phyloP scores from a whole-genome alignment of 2,329 filamentous ascomycete species.

The Xylaria sp. region DNA sequence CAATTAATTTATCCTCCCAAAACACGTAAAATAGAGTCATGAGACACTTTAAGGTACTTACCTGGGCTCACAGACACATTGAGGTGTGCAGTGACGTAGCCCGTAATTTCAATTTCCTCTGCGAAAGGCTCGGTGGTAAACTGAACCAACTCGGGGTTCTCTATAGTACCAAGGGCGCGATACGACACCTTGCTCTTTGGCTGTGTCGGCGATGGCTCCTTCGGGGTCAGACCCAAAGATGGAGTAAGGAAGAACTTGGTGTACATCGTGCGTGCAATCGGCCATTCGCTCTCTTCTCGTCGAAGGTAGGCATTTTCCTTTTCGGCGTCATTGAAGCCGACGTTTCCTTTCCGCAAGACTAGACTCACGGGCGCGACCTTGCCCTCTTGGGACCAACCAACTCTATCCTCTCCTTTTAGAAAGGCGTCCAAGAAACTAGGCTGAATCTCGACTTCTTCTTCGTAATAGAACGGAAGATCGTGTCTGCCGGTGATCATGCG shows the following conservation, averaged over 20 bases:
- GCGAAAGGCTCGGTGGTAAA: conserved; percentile 69
- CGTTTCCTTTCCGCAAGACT: conserved; percentile 71
- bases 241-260: conserved; percentile 68
- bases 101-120: conserved; percentile 75
- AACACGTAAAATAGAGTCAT: not conserved
- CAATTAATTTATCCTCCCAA: not conserved
- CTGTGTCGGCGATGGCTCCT: not conserved
- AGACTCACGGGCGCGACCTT: conserved; percentile 69
- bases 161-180: conserved; percentile 66
- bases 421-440: conserved; percentile 76
- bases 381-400: conserved; percentile 65
- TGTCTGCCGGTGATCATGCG: conserved; percentile 76
- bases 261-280: conserved; percentile 72
- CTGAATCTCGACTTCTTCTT: conserved; percentile 74
- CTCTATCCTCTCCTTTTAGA: conserved; percentile 71
- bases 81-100: conserved; percentile 72
- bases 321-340: conserved; percentile 72
- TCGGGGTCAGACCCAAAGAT: conserved; percentile 51
- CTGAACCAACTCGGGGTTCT: conserved; percentile 63
- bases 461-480: conserved; percentile 77
- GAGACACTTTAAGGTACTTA: not conserved
- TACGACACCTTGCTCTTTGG: conserved; percentile 59
- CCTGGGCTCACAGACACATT: conserved; percentile 69
- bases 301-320: conserved; percentile 66
- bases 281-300: conserved; percentile 72